phyloP scores from a whole-genome alignment of 2,329 filamentous ascomycete genomes.

The Claviceps spartinae region DNA sequence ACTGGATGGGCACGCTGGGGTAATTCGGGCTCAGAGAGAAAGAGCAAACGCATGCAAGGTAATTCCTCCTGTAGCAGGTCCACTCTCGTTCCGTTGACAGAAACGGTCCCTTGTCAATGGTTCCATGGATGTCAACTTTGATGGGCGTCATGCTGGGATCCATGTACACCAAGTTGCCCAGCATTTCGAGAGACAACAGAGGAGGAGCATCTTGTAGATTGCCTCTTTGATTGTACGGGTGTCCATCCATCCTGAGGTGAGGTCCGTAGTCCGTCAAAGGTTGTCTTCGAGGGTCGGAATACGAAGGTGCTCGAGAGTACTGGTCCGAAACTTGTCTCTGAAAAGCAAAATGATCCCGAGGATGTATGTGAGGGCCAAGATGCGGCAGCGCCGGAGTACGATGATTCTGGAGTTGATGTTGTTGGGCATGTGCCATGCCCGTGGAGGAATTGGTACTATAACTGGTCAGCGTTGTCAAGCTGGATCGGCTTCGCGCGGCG shows the following conservation, averaged over 20 bases:
- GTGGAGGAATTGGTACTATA: slow-evolving; percentile 34
- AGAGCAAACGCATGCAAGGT: slow-evolving; percentile 74
- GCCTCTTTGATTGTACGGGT: slow-evolving; percentile 22
- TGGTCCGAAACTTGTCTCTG: slow-evolving; percentile 33
- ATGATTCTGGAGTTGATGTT: slow-evolving; percentile 23
- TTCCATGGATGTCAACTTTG: slow-evolving; percentile 61
- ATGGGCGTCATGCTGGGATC: slow-evolving; percentile 38
- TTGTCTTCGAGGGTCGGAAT: slow-evolving; percentile 32
- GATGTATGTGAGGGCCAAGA: slow-evolving; percentile 32
- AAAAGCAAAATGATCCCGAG: slow-evolving; percentile 41
- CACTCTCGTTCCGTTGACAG: slow-evolving; percentile 58
- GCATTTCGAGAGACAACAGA: slow-evolving; percentile 33
- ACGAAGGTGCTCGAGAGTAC: slow-evolving; percentile 38
- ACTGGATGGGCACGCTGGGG: slow-evolving; percentile 31
- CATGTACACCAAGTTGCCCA: slow-evolving; percentile 48
- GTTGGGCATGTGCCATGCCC: slow-evolving; percentile 41
- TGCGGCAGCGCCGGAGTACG: slow-evolving; percentile 38
- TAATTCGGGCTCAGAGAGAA: slow-evolving; percentile 53
- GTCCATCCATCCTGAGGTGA: slow-evolving; percentile 35
- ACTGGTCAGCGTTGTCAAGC: slow-evolving; percentile 9
- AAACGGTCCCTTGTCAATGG: slow-evolving; percentile 85
- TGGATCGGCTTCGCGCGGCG: not conserved
- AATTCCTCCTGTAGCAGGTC: slow-evolving; percentile 88
- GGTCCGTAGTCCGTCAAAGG: slow-evolving; percentile 31
- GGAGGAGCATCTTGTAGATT: slow-evolving; percentile 34